A percentile compares a stretch with the other conserved stretches of the same genome.
Evolutionary conservation across 2,329 filamentous ascomycete genomes (phyloP).

Genomic region (Fusarium brevicatenulatum): DNA sequence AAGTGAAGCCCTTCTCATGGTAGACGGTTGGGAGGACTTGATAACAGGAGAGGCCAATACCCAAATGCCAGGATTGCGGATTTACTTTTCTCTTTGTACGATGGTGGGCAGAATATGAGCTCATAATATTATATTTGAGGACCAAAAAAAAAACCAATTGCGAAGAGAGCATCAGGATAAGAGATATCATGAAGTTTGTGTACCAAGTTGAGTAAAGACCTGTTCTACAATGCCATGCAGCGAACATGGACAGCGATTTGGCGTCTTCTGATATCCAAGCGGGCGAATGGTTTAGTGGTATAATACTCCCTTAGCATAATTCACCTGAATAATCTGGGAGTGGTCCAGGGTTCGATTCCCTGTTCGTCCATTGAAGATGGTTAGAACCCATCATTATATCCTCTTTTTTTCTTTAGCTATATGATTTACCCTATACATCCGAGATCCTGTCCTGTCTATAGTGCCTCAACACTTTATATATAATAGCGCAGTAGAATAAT

Average conservation of each 20-base stretch:
- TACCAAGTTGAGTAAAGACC: background rate
- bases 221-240: background rate
- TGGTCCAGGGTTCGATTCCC: slow-evolving; percentile 48
- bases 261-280: background rate
- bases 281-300: slow-evolving; percentile 49
- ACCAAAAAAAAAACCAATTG: background rate
- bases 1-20: background rate
- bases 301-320: slow-evolving; percentile 48
- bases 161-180: background rate
- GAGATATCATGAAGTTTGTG: background rate
- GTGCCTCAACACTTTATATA: too few relatives aligned
- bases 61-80: background rate
- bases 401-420: slow-evolving; percentile 1
- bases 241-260: background rate
- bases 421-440: background rate
- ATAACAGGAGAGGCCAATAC: background rate
- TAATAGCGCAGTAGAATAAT: background rate
- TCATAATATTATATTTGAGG: background rate
- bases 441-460: background rate
- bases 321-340: slow-evolving; percentile 39
- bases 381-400: slow-evolving; percentile 28
- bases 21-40: background rate
- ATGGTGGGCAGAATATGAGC: background rate
- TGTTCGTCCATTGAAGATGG: slow-evolving; percentile 43
- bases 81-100: background rate